Evolutionary conservation across 164 flowering plant genomes (phyloP).

Genomic region (Euptelea pleiosperma): DNA sequence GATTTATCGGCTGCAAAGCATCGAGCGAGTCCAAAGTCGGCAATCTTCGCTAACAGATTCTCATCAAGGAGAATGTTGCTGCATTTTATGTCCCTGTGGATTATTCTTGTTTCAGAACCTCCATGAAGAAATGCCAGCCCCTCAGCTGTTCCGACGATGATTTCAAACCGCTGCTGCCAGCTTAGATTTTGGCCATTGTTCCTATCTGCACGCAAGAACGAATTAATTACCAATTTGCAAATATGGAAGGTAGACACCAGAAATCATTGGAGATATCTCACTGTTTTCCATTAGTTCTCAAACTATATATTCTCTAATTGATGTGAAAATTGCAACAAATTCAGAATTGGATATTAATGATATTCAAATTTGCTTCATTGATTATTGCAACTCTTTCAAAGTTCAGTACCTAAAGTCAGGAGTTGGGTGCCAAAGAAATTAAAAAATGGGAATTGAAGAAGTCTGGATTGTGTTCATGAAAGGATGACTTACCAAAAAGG

Average conservation of each 20-base stretch:
- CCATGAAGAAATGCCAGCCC: constrained; percentile 73
- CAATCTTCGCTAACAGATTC: constrained; percentile 55
- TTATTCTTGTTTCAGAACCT: constrained; percentile 49
- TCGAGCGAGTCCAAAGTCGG: constrained; percentile 75
- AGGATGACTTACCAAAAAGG: constrained; percentile 36
- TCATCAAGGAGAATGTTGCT: constrained; percentile 77
- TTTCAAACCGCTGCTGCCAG: constrained; percentile 57
- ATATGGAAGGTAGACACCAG: background rate
- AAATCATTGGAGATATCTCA: background rate
- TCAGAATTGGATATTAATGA: background rate
- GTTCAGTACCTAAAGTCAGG: too few species aligned
- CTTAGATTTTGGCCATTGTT: constrained; percentile 30
- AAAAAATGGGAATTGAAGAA: background rate
- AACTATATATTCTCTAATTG: too few species aligned
- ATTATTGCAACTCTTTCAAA: too few species aligned
- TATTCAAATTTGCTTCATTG: background rate
- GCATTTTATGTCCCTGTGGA: constrained; percentile 76
- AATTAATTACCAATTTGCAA: background rate
- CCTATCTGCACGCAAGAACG: constrained; percentile 33
- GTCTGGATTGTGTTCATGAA: background rate
- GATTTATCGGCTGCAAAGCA: constrained; percentile 50
- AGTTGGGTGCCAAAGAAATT: too few species aligned
- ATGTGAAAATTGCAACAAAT: too few species aligned
- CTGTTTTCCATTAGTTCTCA: background rate
- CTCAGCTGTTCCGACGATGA: constrained; percentile 67